phyloP scores from a whole-genome alignment of 768 basidiomycete species.

The Russula virescens region DNA sequence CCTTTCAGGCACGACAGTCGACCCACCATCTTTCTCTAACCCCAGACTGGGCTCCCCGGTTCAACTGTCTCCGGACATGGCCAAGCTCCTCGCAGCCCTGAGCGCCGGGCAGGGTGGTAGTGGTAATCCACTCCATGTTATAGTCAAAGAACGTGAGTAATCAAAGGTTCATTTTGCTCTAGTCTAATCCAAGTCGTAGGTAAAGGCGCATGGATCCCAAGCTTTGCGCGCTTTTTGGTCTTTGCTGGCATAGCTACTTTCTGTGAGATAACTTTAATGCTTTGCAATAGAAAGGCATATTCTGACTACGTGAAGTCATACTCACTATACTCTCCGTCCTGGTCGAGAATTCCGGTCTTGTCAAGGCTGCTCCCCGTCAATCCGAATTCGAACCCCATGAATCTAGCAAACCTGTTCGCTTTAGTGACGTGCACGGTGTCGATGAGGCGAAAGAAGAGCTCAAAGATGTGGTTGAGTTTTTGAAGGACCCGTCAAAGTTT shows the following conservation, averaged over 20 bases:
- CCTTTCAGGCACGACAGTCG: conserved; percentile 26
- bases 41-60: conserved; percentile 5
- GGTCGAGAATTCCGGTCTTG: conserved; percentile 88
- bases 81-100: conserved; percentile 41
- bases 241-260: conserved; percentile 53
- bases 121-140: conserved; percentile 68
- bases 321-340: conserved; percentile 83
- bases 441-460: conserved; percentile 97
- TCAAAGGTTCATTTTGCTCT: background rate
- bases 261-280: conserved; percentile 42
- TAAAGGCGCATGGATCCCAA: conserved; percentile 60
- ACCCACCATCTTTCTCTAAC: background rate
- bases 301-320: conserved; percentile 45
- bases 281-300: background rate
- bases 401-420: conserved; percentile 72
- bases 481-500: conserved; percentile 90
- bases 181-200: conserved; percentile 36
- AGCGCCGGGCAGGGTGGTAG: conserved; percentile 40
- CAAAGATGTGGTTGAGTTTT: conserved; percentile 90
- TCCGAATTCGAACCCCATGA: conserved; percentile 78
- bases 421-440: conserved; percentile 94
- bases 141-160: conserved; percentile 72
- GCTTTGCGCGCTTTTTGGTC: conserved; percentile 57
- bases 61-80: conserved; percentile 31
- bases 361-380: conserved; percentile 81